phyloP scores from a whole-genome alignment of 2,329 filamentous ascomycete genomes.

The Ceratocystiopsis brevicomis region DNA sequence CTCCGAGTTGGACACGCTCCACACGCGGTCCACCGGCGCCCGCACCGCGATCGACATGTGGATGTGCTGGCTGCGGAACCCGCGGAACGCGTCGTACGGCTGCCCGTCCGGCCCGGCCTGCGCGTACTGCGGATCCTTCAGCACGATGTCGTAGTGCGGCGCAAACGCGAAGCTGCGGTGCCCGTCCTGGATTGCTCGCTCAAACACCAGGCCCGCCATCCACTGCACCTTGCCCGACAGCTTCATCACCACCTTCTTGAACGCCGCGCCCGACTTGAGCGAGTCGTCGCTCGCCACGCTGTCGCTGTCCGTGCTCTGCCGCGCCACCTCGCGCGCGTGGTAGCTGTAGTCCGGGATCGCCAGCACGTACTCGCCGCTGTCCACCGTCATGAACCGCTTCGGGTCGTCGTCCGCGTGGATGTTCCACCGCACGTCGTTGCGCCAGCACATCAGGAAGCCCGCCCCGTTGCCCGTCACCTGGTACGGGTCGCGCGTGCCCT shows the following conservation, averaged over 20 bases:
- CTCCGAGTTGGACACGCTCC: conserved; percentile 56
- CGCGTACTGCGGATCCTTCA: conserved; percentile 63
- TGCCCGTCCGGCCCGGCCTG: conserved; percentile 29
- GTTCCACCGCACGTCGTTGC: conserved; percentile 76
- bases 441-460: conserved; percentile 97
- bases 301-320: conserved; percentile 32
- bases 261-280: conserved; percentile 56
- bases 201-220: conserved; percentile 81
- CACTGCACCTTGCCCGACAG: conserved; percentile 89
- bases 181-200: conserved; percentile 56
- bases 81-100: conserved; percentile 79
- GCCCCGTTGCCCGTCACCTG: conserved; percentile 80
- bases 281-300: conserved; percentile 44
- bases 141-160: conserved; percentile 77
- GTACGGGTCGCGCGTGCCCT: conserved; percentile 85
- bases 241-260: conserved; percentile 99
- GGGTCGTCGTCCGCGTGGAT: conserved; percentile 75
- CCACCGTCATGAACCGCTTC: conserved; percentile 83
- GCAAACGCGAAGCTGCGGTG: conserved; percentile 71
- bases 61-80: conserved; percentile 93
- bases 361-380: conserved; percentile 86
- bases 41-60: conserved; percentile 85
- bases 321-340: conserved; percentile 51
- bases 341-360: conserved; percentile 87
- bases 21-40: conserved; percentile 72